Base-by-base conservation (phyloP, 1,139 yeast species). In the Candida glucosophila region DNA sequence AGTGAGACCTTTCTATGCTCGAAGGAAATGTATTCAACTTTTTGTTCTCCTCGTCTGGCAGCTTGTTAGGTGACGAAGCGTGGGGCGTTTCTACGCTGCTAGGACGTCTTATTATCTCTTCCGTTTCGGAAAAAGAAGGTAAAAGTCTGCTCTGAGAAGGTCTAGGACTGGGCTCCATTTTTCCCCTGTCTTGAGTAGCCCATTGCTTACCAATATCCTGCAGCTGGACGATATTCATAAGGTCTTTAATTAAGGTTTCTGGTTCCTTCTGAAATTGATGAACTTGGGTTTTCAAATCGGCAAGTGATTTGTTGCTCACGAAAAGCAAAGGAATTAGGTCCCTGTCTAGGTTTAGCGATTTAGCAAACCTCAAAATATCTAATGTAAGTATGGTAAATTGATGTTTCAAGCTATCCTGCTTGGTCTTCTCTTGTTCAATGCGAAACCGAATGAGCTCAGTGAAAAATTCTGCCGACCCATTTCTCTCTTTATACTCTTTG, bases 371-470 rank as follows among this genome's bases (percentile, higher is more conserved):
- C 20, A 68, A 36, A 12, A 69, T 40, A 22, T 66, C 64, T 12
- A 63, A 37, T 3, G 67, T 53, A 1, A 56, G 46, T 6, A 45
- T 40, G 5, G 60, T 52, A 22, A 53, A 49, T 20, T 58, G 58
- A 27, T 51, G 46, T 34, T 49, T 60, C 11, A 56, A 35, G n/a
- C 46, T 34, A 29, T 59, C 61, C 31, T 61, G 67, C 32, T 50
- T 60, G 1, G 73, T 64, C 19, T 48, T 49, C 36, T 67, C 73
- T 33, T 66, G 65, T 34, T 66, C 74, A 2, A 56, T 47, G 36
- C 58, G 64, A 23, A 60, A 49, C 16, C 39, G 39, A 9, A 68
- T 46, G 10, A 65, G 44, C 15, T 65, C 63, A 14, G 52, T 41
- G 11, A 67, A 39, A 0, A 68, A 51, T 9, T 61, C 62, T 8